Evolutionary conservation across 176 grass and related monocot species (phyloP).

Genomic region (Oryza officinalis): DNA sequence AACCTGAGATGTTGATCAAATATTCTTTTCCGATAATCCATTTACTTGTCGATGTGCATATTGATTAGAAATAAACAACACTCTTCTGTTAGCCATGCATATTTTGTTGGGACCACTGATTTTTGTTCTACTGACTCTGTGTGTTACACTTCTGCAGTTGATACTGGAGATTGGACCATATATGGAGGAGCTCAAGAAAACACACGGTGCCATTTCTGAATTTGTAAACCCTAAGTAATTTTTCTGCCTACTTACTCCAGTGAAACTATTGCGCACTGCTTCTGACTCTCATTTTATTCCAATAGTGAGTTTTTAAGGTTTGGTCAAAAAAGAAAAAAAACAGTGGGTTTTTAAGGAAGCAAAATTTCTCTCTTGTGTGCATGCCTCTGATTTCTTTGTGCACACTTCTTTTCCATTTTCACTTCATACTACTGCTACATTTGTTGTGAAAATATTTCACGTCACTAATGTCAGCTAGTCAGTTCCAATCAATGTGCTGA

Average conservation of each 20-base stretch:
- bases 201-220: slow-evolving; percentile 82
- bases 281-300: background rate
- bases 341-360: no score
- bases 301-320: background rate
- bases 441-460: slow-evolving; percentile 2
- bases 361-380: background rate
- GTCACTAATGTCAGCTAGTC: background rate
- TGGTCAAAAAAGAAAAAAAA: no score
- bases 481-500: background rate
- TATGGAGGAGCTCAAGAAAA: slow-evolving; percentile 90
- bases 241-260: background rate
- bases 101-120: background rate
- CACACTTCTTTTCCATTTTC: background rate
- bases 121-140: slow-evolving; percentile 12
- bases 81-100: background rate
- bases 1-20: slow-evolving; percentile 1
- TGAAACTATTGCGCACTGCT: background rate
- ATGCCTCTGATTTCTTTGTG: slow-evolving; percentile 11
- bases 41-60: background rate
- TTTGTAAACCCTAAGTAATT: slow-evolving; percentile 99
- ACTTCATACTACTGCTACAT: background rate
- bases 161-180: slow-evolving; percentile 93
- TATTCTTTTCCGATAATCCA: background rate
- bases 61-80: background rate
- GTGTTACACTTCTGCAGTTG: slow-evolving; percentile 56